Evolutionary conservation across 192 early-diverging fungal genomes (phyloP).

Genomic region (Linnemannia elongata): DNA sequence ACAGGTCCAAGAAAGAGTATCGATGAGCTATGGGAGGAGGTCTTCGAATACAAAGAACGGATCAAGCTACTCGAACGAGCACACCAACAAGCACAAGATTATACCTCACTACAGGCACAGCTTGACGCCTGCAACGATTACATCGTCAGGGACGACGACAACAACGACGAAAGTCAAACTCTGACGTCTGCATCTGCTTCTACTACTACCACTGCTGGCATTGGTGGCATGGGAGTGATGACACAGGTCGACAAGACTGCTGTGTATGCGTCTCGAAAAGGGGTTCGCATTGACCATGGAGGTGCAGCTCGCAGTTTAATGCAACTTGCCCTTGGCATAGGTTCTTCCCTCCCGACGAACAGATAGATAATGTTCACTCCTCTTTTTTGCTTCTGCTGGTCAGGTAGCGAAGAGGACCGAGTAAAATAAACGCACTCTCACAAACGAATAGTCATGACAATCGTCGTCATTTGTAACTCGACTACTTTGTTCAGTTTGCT

Average conservation of each 20-base stretch:
- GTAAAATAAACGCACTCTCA: too few relatives aligned
- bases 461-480: background rate
- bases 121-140: background rate
- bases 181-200: background rate
- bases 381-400: background rate
- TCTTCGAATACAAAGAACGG: slow-evolving; percentile 48
- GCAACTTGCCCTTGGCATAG: background rate
- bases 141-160: background rate
- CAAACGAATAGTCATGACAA: background rate
- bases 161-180: slow-evolving; percentile 7
- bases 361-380: background rate
- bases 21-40: slow-evolving; percentile 46
- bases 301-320: slow-evolving; percentile 30
- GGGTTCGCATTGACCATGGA: slow-evolving; percentile 27
- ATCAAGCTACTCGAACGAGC: slow-evolving; percentile 35
- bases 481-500: background rate
- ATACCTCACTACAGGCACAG: background rate
- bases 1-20: slow-evolving; percentile 49
- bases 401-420: background rate
- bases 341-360: background rate
- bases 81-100: slow-evolving; percentile 20
- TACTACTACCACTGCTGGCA: background rate
- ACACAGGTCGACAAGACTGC: slow-evolving; percentile 23
- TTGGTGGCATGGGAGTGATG: background rate
- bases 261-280: slow-evolving; percentile 35